A percentile compares a stretch with the other conserved stretches of the same genome.
phyloP scores from a whole-genome alignment of 257 asterid genomes.

The Fraxinus pennsylvanica region DNA sequence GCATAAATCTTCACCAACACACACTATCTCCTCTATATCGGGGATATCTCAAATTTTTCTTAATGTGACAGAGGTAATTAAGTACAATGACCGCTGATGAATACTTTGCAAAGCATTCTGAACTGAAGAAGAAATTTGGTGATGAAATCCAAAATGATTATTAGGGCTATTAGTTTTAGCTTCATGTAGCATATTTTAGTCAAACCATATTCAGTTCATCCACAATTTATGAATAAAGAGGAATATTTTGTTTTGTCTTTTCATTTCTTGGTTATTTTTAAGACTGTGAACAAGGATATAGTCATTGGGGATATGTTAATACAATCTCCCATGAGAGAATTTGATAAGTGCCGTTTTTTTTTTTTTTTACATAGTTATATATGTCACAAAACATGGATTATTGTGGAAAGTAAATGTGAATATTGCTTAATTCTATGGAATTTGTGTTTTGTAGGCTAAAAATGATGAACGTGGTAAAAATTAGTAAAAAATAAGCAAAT shows the following conservation, averaged over 20 bases:
- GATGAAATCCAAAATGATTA: constrained; percentile 61
- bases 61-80: constrained; percentile 60
- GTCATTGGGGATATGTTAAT: neutral
- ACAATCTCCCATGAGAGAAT: neutral
- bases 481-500: too few relatives aligned
- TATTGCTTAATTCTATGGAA: too few relatives aligned
- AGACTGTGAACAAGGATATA: constrained; percentile 30
- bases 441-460: too few relatives aligned
- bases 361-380: too few relatives aligned
- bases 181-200: constrained; percentile 16
- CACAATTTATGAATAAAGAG: constrained; percentile 50
- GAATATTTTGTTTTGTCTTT: constrained; percentile 27
- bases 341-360: too few relatives aligned
- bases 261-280: constrained; percentile 30
- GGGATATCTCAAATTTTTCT: constrained; percentile 27
- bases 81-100: constrained; percentile 97
- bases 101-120: constrained; percentile 88
- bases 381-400: too few relatives aligned
- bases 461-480: too few relatives aligned
- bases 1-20: neutral
- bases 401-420: too few relatives aligned
- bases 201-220: constrained; percentile 35
- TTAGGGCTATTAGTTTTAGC: constrained; percentile 51
- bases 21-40: neutral
- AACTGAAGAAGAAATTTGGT: constrained; percentile 74